Conservation (phyloP, 2,329 filamentous ascomycete species). For the Sporothrix humicola region DNA sequence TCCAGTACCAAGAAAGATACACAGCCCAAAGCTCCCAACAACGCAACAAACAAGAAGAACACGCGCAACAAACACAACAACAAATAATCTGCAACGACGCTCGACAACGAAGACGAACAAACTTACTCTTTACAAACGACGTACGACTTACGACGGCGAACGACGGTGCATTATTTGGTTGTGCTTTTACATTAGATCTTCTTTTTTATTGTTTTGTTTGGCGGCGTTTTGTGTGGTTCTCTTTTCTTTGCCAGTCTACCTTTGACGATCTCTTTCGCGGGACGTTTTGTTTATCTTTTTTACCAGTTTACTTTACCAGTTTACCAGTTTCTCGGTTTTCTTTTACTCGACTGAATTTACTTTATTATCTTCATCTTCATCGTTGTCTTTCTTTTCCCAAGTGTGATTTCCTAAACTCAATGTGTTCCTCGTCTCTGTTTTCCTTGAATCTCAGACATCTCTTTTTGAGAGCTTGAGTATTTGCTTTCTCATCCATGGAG, state of each 20-base stretch:
- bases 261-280: slow-evolving; percentile 20
- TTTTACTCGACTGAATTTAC: neutral
- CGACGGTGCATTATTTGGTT: slow-evolving; percentile 24
- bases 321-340: neutral
- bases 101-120: slow-evolving; percentile 28
- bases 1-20: slow-evolving; percentile 21
- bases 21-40: slow-evolving; percentile 8
- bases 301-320: slow-evolving; percentile 10
- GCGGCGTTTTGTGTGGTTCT: slow-evolving; percentile 1
- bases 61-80: slow-evolving; percentile 19
- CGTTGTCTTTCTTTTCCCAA: neutral
- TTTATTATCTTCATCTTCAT: neutral
- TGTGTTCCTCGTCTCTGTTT: neutral
- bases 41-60: slow-evolving; percentile 11
- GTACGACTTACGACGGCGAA: slow-evolving; percentile 29
- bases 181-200: slow-evolving; percentile 19
- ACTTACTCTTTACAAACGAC: slow-evolving; percentile 5
- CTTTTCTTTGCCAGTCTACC: neutral
- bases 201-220: slow-evolving; percentile 13
- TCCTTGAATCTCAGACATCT: neutral
- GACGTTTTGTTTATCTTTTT: slow-evolving; percentile 12
- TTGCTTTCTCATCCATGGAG: neutral
- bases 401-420: neutral
- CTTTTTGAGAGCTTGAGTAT: slow-evolving; percentile 1
- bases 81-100: slow-evolving; percentile 23